Evolutionary conservation across 371 early-diverging fungal genomes (phyloP).

Genomic region (Nematocida displodere): DNA sequence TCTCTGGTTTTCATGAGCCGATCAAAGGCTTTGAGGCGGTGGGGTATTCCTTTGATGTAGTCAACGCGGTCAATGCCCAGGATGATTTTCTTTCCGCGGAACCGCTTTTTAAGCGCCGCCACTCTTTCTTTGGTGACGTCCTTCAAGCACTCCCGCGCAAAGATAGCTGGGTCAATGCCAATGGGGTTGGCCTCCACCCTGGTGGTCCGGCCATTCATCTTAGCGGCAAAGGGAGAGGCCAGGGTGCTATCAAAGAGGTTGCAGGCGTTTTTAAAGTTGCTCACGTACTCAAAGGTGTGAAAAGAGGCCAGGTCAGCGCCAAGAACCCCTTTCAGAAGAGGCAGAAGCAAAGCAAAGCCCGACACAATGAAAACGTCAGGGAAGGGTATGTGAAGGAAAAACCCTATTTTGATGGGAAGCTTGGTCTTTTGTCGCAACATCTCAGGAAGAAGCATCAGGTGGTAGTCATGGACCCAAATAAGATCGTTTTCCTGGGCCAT

Average conservation of each 20-base stretch:
- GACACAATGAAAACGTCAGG: conserved; percentile 85
- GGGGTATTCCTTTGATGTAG: conserved; percentile 99
- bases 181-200: conserved; percentile 77
- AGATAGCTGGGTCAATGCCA: conserved; percentile 92
- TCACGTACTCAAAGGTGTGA: conserved; percentile 95
- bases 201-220: background rate
- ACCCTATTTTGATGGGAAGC: conserved; percentile 80
- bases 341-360: conserved; percentile 77
- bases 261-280: conserved; percentile 89
- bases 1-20: conserved; percentile 79
- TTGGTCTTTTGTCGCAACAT: conserved; percentile 70
- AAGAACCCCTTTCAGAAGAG: conserved; percentile 81
- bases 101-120: conserved; percentile 72
- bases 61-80: conserved; percentile 96
- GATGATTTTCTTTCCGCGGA: conserved; percentile 79
- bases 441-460: conserved; percentile 86
- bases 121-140: conserved; percentile 70
- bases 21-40: conserved; percentile 88
- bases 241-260: conserved; percentile 77
- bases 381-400: conserved; percentile 96
- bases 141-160: conserved; percentile 67
- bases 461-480: conserved; percentile 99
- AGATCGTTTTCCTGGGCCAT: conserved; percentile 80
- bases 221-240: background rate
- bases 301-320: conserved; percentile 84